Evolutionary conservation across 2,329 filamentous ascomycete genomes (phyloP), one percentile per base, ranked within the genome.

Genomic region (Cercospora brassicicola): DNA sequence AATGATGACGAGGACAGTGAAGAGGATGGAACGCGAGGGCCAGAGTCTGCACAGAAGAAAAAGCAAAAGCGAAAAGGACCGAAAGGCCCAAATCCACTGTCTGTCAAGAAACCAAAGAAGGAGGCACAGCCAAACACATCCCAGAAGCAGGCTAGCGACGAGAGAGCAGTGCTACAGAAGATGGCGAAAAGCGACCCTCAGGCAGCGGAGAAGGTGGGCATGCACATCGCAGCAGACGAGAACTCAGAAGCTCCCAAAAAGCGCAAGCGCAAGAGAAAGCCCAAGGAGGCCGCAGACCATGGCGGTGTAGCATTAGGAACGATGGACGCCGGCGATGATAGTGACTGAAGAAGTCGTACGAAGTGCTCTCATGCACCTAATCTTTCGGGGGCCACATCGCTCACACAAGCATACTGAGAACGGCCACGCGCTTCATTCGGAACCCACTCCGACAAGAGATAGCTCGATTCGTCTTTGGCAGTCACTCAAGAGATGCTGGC

Each of bases 1-100:
- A 33, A 33, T 8, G 74, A 73, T 4, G 75, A 75, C 2, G 73
- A 72, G 1, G 75, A 73, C 3, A 69, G 71, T 9, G 72, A 70
- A 11, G 77, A 75, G 2, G 74, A 71, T 55, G 20, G 39, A 45
- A 68, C 55, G 13, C 62, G 71, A 62, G 69, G 72, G 64, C 70
- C 59, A 33, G 68, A 30, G n/a, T 23, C 75, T 79, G 67, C 81
- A 79, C 75, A 83, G 75, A 75, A 75, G 62, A 82, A 88, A 78
- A 88, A 87, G 77, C 87, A 85, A 78, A 86, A 85, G 76, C 77
- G 76, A 23, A 86, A 85, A 67, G 90, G 89, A 0, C 85, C 84
- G 3, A 92, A 91, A 77, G 88, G 86, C 20, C 90, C 89, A 1
- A 93, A 93, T 77, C 90, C 90, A 8, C 79, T 93, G 64, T 86